Conservation (phyloP, 2,329 filamentous ascomycete genomes). For the Fusarium verrucosum region DNA sequence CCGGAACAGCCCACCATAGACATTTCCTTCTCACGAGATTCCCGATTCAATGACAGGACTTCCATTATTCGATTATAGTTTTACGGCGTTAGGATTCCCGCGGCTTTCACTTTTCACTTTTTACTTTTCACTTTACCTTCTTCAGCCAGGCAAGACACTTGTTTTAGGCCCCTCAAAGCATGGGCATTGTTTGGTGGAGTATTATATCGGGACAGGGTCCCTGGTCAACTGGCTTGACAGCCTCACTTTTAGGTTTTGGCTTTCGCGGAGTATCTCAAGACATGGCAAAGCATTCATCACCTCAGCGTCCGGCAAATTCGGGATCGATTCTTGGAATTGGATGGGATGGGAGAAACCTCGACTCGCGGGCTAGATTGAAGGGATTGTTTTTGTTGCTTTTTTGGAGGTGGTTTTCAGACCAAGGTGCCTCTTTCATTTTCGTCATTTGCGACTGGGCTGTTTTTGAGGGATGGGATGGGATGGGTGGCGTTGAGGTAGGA, state of each 20-base stretch:
- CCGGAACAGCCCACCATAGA: conserved; percentile 39
- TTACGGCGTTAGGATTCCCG: conserved; percentile 36
- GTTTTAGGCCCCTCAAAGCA: conserved; percentile 21
- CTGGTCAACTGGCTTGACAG: conserved; percentile 39
- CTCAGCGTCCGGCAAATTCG: conserved; percentile 27
- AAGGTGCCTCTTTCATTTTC: conserved; percentile 18
- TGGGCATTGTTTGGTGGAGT: conserved; percentile 40
- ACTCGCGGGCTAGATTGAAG: conserved; percentile 19
- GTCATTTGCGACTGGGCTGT: conserved; percentile 16
- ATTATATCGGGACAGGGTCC: conserved; percentile 37
- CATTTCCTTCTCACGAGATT: conserved; percentile 44
- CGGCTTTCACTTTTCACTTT: no score
- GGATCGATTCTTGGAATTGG: conserved; percentile 27
- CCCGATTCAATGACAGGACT: conserved; percentile 30
- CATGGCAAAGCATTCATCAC: conserved; percentile 41
- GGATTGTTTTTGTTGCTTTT: conserved; percentile 10
- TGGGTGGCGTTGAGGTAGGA: conserved; percentile 38
- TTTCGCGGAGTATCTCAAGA: conserved; percentile 43
- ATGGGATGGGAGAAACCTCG: conserved; percentile 30
- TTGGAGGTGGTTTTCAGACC: conserved; percentile 17
- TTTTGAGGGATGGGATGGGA: conserved; percentile 11
- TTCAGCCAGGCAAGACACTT: conserved; percentile 17
- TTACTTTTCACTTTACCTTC: conserved; percentile 15
- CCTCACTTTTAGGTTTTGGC: conserved; percentile 40
- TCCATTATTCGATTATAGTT: conserved; percentile 19